Percentiles rank a stretch among this genome's conserved stretches.
Conservation (phyloP, 225 moss, liverwort and hornwort genomes). For the Polytrichum formosum region DNA sequence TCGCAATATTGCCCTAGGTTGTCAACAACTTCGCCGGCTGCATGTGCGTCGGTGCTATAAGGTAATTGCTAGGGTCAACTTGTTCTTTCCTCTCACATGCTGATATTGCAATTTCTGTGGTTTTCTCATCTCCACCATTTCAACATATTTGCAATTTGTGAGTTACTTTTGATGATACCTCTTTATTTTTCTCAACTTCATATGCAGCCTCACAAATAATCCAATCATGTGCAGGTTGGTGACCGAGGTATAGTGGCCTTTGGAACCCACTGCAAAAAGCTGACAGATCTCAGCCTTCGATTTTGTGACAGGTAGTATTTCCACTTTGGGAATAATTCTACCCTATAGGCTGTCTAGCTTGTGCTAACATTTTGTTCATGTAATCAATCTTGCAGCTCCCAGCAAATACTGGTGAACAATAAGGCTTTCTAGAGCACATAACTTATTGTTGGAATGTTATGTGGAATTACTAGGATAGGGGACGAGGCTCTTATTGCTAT, state of each 20-base stretch:
- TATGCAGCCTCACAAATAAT: no score
- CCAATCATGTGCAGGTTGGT: conserved; percentile 41
- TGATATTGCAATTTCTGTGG: no score
- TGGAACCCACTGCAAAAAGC: conserved; percentile 61
- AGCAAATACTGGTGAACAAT: background rate
- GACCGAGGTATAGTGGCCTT: conserved; percentile 65
- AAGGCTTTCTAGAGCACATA: background rate
- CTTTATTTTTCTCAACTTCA: no score
- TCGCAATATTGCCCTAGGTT: conserved; percentile 62
- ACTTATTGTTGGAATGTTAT: background rate
- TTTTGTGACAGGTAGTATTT: conserved; percentile 62
- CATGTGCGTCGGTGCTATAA: conserved; percentile 76
- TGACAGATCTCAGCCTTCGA: conserved; percentile 64
- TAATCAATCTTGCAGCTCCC: background rate
- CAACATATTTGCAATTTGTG: no score
- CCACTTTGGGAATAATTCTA: no score
- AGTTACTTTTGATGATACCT: no score
- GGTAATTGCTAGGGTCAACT: conserved; percentile 16
- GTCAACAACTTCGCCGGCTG: conserved; percentile 52
- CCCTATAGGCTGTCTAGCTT: background rate
- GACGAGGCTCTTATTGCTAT: conserved; percentile 69
- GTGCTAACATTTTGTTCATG: background rate
- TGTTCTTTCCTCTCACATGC: no score
- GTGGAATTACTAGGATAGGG: conserved; percentile 48
- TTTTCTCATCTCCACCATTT: no score